phyloP scores from a whole-genome alignment of 139 green algal genomes.

The Coccomyxa sp. region DNA sequence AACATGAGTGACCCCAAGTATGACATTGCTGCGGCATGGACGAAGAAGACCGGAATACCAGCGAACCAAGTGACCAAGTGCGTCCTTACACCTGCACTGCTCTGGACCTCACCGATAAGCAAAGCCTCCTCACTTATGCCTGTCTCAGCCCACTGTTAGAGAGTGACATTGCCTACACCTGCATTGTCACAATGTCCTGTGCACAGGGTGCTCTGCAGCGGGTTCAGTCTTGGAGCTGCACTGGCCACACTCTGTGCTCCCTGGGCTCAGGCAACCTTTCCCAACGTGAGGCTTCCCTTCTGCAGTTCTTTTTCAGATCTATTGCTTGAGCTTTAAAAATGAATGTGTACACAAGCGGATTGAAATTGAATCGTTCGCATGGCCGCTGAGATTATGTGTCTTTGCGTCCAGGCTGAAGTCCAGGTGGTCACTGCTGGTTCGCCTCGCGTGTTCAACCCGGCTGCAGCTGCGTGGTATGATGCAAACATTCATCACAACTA shows the following conservation, averaged over 20 bases:
- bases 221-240: not conserved
- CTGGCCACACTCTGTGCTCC: not conserved
- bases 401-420: not conserved
- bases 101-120: not conserved
- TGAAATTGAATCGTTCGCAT: too few relatives aligned
- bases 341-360: not conserved
- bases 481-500: not conserved
- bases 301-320: not conserved
- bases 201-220: constrained; percentile 1
- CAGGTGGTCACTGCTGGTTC: not conserved
- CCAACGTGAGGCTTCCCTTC: not conserved
- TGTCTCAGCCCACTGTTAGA: not conserved
- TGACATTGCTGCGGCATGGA: not conserved
- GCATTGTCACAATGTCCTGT: not conserved
- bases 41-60: not conserved
- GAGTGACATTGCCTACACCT: not conserved
- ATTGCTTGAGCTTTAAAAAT: not conserved
- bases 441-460: not conserved
- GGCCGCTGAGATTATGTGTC: too few relatives aligned
- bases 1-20: not conserved
- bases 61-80: not conserved
- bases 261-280: not conserved
- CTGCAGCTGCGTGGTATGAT: constrained; percentile 1
- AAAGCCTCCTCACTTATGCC: not conserved
- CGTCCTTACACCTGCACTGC: not conserved